Percentiles rank a stretch among this genome's conserved stretches.
Evolutionary conservation across 139 green algal species (phyloP).

Genomic region (Trebouxia sp.): DNA sequence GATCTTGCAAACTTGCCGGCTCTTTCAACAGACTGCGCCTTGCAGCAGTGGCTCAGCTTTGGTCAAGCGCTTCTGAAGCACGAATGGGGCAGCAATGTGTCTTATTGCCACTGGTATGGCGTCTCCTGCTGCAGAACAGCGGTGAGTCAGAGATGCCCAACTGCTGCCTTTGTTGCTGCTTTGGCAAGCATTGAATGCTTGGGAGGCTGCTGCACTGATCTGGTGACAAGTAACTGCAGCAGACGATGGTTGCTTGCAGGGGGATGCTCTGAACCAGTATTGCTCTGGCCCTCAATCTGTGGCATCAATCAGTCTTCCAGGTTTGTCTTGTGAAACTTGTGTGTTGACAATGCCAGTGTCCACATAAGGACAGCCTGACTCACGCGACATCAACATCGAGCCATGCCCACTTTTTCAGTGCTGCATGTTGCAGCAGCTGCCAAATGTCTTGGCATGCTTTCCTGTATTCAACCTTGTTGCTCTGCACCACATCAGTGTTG

Average conservation of each 20-base stretch:
- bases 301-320: neutral
- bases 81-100: slow-evolving; percentile 8
- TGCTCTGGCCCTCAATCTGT: neutral
- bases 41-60: slow-evolving; percentile 11
- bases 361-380: too few relatives aligned
- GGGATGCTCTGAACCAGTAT: neutral
- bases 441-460: too few relatives aligned
- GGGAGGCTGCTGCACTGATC: too few relatives aligned
- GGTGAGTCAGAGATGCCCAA: neutral
- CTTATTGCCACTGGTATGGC: neutral
- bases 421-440: too few relatives aligned
- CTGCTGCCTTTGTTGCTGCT: too few relatives aligned
- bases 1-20: neutral
- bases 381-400: too few relatives aligned
- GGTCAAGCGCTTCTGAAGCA: neutral
- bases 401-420: too few relatives aligned
- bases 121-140: slow-evolving; percentile 7
- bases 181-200: too few relatives aligned
- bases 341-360: too few relatives aligned
- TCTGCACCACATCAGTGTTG: too few relatives aligned
- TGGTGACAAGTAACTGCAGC: too few relatives aligned
- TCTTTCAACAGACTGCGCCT: neutral
- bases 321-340: neutral
- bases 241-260: neutral
- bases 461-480: too few relatives aligned